Base-by-base conservation (phyloP, 371 early-diverging fungal genomes). In the Rhizomucor pusillus region DNA sequence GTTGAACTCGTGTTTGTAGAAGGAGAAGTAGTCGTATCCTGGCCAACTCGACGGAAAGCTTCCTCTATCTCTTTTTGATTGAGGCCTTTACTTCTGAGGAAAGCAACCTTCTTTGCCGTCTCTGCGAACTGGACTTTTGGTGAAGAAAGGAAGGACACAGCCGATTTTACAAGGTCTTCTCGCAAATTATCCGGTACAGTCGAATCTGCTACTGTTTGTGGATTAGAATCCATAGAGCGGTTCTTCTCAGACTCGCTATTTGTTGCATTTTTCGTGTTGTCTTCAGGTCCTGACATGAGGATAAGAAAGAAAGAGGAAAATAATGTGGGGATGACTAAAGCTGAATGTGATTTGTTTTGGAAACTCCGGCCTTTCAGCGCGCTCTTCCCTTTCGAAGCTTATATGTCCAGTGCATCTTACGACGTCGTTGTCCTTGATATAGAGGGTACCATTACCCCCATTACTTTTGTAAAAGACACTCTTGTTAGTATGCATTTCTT, bases 401-500 rank as follows among this genome's bases (percentile, higher is more conserved):
- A 29, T 29, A 29, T 29, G 29, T 3, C 29, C 29, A 29, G 29
- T 29, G 41, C 41, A 19, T 5, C 14, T 22, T 85, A 80, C 60
- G 71, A 80, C 50, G 75, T 71, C 19, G 79, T 90, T 37, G 68
- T 95, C 46, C 72, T 91, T 23, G 94, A 95, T 59, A 92, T 95
- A 61, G 96, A 97, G 67, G 96, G 98, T 20, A 97, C 98, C 5
- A 95, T 95, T n/a, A 94, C 95, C 2, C 92, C 95, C 20, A 93
- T 97, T 46, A 85, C 93, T 11, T 97, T 95, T 80, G 96, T 97
- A 16, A 91, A 93, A 65, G 92, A 94, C 50, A 78, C 77, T 18
- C 71, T 97, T 85, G 67, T 43, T 4, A 50, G 20, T 13, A 22
- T 16, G 20, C 39, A 23, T 4, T 3, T 11, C 11, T 19, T 5